These are phyloP conservation scores for Carpinus fangiana DNA, from an alignment of 306 rosid genomes.

Conservation along the genomic window DNA sequence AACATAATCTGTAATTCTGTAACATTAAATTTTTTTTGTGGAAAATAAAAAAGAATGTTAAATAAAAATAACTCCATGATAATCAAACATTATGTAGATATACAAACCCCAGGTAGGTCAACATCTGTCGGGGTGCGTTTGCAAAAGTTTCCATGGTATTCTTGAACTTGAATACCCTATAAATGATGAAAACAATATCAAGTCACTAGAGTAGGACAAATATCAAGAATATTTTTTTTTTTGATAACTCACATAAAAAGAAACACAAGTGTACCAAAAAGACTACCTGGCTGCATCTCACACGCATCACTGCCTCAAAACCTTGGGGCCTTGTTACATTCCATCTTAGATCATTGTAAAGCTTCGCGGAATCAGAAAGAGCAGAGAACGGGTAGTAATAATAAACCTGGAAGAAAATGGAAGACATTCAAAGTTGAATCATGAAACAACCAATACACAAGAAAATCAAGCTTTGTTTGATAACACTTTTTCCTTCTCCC, in stretches of 20 bases:
- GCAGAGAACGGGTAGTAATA: conserved; percentile 96
- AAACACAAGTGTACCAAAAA: conserved; percentile 4
- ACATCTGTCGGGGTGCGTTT: conserved; percentile 95
- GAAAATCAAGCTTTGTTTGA: not conserved
- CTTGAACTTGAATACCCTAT: conserved; percentile 97
- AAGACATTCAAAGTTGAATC: not conserved
- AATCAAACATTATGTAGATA: conserved; percentile 30
- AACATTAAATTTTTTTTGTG: not conserved
- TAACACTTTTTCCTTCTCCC: too few species aligned
- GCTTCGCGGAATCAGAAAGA: conserved; percentile 90
- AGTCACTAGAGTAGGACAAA: conserved; percentile 16
- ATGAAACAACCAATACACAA: not conserved
- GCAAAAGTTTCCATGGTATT: conserved; percentile 89
- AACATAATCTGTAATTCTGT: not conserved
- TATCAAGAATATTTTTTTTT: conserved; percentile 2
- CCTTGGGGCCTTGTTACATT: conserved; percentile 97
- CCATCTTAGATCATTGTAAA: conserved; percentile 98
- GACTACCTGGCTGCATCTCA: conserved; percentile 95
- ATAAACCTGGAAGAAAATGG: conserved; percentile 61
- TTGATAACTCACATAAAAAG: not conserved
- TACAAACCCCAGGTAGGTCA: conserved; percentile 90
- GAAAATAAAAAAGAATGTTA: not conserved
- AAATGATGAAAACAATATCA: conserved; percentile 22
- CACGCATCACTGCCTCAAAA: conserved; percentile 98
- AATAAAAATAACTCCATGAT: not conserved